Evolutionary conservation across 768 basidiomycete genomes (phyloP).

Genomic region (Suillus ampliporus): DNA sequence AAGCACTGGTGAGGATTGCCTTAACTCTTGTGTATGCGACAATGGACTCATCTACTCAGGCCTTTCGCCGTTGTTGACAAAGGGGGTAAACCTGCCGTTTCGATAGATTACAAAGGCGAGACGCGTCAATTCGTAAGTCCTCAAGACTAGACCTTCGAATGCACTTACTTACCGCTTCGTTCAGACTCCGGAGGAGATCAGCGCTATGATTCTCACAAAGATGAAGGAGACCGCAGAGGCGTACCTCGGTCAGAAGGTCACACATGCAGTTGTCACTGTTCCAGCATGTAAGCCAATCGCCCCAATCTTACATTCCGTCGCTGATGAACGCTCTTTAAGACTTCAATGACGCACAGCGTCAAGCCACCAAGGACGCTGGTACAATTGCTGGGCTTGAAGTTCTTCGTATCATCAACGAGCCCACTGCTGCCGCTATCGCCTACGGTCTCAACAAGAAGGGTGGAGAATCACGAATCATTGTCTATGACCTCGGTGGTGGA

Average conservation of each 20-base stretch:
- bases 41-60: constrained; percentile 15
- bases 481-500: constrained; percentile 98
- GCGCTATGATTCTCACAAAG: constrained; percentile 93
- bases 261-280: constrained; percentile 97
- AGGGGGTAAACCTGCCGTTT: constrained; percentile 79
- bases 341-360: constrained; percentile 99
- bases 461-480: constrained; percentile 93
- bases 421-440: constrained; percentile 96
- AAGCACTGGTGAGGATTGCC: constrained; percentile 69
- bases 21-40: background rate
- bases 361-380: constrained; percentile 98
- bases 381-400: constrained; percentile 93
- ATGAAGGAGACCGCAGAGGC: constrained; percentile 99
- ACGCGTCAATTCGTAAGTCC: constrained; percentile 79
- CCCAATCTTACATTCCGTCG: background rate
- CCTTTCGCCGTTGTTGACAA: constrained; percentile 85
- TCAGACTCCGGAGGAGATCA: constrained; percentile 92
- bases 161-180: background rate
- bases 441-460: constrained; percentile 98
- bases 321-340: constrained; percentile 56
- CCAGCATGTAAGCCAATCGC: constrained; percentile 73
- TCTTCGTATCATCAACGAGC: constrained; percentile 98
- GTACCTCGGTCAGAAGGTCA: constrained; percentile 94
- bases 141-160: background rate
- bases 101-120: constrained; percentile 81